Evolutionary conservation across 2,329 filamentous ascomycete genomes (phyloP), one percentile per base, ranked within the genome.

Genomic region (Chaetomiaceae sp.): DNA sequence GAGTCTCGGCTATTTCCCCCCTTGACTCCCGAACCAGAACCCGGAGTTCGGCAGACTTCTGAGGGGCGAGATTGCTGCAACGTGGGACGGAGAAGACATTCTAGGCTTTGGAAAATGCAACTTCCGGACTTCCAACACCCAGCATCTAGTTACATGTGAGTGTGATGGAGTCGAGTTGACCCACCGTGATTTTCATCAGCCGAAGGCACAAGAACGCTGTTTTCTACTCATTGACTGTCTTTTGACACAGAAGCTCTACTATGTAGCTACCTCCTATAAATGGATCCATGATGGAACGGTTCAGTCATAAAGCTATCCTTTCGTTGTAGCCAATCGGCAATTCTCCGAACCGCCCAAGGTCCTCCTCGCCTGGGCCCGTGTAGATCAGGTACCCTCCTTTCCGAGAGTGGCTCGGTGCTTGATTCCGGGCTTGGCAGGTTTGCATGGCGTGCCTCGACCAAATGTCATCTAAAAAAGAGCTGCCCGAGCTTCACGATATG

Each of bases 341-440:
- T 39, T 44, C 48, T 50, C 48, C 40, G 23, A 40, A 10, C 25
- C 25, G 6, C 9, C 19, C 8, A 12, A 20, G n/a, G n/a, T n/a
- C n/a, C n/a, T 14, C 23, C 25, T 4, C 14, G 12, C 20, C 30
- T 23, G 14, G 21, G 20, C 2, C 13, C 21, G 8, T 16, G 5
- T 23, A 23, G 21, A 42, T 37, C 14, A 35, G 16, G 3, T 35
- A 13, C 33, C 40, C 40, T 17, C 31, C 39, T 14, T 37, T 19
- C 23, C 21, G 23, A n/a, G 16, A 20, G 17, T 25, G 23, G 16
- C n/a, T 16, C 48, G 33, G 33, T 17, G 41, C 23, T 10, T 39
- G 31, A 17, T 14, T 44, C 37, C 40, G 48, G 48, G 40, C 48
- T 50, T 50, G 48, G 48, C 40, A 19, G 8, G 6, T n/a, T n/a